These are phyloP conservation scores for Colletotrichum tropicicola DNA, from an alignment of 2,329 filamentous ascomycete species.

Conservation along the genomic window DNA sequence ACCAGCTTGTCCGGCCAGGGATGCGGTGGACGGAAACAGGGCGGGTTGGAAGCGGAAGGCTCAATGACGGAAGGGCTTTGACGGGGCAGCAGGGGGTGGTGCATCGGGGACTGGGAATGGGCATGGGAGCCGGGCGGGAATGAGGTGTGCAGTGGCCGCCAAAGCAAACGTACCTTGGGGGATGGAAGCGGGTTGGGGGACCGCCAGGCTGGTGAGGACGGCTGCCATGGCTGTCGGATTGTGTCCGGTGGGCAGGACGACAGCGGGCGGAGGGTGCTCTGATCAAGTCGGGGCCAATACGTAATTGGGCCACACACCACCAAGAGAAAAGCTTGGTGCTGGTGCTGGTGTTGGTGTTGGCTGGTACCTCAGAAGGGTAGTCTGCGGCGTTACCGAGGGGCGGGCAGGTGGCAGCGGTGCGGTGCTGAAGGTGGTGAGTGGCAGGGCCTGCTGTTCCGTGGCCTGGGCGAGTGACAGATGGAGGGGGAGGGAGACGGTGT, in stretches of 20 bases:
- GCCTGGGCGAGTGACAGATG: background rate
- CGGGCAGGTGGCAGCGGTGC: background rate
- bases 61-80: constrained; percentile 24
- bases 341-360: constrained; percentile 6
- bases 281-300: constrained; percentile 18
- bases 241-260: constrained; percentile 16
- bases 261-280: constrained; percentile 14
- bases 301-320: constrained; percentile 28
- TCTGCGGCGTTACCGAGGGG: constrained; percentile 24
- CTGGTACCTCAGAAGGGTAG: background rate
- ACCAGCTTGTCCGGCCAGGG: constrained; percentile 9
- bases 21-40: constrained; percentile 28
- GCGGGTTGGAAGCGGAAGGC: constrained; percentile 16
- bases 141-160: background rate
- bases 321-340: constrained; percentile 20
- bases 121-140: background rate
- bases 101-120: background rate
- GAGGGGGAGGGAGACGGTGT: background rate
- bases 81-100: background rate
- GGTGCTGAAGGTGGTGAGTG: background rate
- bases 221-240: constrained; percentile 24
- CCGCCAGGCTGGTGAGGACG: constrained; percentile 16
- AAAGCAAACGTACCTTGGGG: constrained; percentile 16
- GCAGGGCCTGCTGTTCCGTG: background rate
- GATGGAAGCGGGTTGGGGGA: constrained; percentile 15